phyloP scores from a whole-genome alignment of 164 flowering plant genomes.

The Hamamelis virginiana region DNA sequence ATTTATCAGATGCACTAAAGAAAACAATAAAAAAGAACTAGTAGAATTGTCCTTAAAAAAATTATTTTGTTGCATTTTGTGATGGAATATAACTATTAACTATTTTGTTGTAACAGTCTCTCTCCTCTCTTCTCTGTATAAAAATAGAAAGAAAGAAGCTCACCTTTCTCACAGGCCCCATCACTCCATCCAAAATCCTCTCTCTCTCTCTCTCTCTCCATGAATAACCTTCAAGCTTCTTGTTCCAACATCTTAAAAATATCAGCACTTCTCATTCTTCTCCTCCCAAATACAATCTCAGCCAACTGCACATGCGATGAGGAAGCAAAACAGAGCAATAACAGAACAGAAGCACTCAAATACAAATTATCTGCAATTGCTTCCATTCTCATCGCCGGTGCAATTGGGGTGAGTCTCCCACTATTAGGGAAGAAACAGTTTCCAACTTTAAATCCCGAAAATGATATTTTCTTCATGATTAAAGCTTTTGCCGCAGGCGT shows the following conservation, averaged over 20 bases:
- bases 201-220: not conserved
- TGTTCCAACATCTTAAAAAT: no score
- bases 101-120: no score
- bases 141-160: no score
- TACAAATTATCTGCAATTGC: slow-evolving; percentile 27
- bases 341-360: slow-evolving; percentile 19
- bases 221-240: no score
- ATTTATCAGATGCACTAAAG: no score
- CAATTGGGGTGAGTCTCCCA: slow-evolving; percentile 37
- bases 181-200: no score
- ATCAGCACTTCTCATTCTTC: slow-evolving; percentile 2
- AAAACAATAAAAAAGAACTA: no score
- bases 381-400: slow-evolving; percentile 31
- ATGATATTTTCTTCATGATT: slow-evolving; percentile 32
- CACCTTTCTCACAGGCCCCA: no score
- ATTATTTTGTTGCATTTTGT: no score
- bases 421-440: slow-evolving; percentile 25
- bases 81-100: no score
- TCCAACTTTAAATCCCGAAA: slow-evolving; percentile 31
- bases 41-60: no score
- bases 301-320: slow-evolving; percentile 28
- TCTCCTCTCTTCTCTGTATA: no score
- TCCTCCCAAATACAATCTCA: slow-evolving; percentile 13
- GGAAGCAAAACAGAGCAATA: not conserved
- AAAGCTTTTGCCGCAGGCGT: slow-evolving; percentile 53